Evolutionary conservation across 495 filamentous ascomycete species (phyloP).

Genomic region (Neurospora terricola): DNA sequence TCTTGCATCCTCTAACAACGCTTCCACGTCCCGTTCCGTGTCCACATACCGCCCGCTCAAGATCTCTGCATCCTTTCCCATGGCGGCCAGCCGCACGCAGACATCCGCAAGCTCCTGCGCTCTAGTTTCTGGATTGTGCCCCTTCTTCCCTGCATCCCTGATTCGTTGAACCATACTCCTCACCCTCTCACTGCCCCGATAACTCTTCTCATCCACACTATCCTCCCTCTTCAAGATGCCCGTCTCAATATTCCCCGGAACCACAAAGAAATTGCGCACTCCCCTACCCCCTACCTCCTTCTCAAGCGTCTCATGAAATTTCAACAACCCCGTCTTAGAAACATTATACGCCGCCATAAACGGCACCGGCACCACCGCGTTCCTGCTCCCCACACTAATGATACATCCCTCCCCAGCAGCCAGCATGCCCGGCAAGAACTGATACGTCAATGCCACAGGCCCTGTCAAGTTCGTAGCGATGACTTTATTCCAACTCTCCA

Average conservation of each 20-base stretch:
- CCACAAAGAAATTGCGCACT: background rate
- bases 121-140: background rate
- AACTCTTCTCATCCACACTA: background rate
- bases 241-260: background rate
- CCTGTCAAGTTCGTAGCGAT: background rate
- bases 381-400: background rate
- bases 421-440: background rate
- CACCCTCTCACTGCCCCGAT: background rate
- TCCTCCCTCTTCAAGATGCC: background rate
- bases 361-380: background rate
- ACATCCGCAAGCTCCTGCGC: background rate
- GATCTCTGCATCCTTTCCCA: background rate
- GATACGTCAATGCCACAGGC: background rate
- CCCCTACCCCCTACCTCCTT: background rate
- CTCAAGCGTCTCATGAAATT: background rate
- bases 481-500: background rate
- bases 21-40: background rate
- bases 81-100: background rate
- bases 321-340: background rate
- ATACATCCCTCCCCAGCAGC: background rate
- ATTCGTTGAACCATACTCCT: background rate
- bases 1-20: background rate
- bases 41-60: background rate
- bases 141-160: background rate
- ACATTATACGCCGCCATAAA: background rate